These are phyloP conservation scores for Aspergillus coremiiformis DNA, from an alignment of 495 filamentous ascomycete species.

Conservation along the genomic window DNA sequence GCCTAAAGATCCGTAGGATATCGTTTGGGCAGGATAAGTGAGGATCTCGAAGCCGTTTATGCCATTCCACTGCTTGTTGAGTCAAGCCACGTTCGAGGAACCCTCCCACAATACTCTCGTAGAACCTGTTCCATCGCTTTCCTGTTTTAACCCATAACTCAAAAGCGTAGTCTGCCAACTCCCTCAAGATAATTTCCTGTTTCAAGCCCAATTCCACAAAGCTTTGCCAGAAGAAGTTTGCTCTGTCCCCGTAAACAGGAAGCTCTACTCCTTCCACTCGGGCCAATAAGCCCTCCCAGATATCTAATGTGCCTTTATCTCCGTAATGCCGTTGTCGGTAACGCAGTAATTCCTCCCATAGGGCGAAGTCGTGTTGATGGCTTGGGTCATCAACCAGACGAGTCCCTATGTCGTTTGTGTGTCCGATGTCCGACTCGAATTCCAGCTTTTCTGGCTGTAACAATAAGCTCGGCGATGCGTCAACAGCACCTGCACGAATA, in stretches of 20 bases:
- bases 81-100: slow-evolving; percentile 31
- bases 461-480: slow-evolving; percentile 9
- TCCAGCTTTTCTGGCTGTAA: slow-evolving; percentile 30
- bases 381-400: slow-evolving; percentile 49
- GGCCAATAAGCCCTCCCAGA: slow-evolving; percentile 55
- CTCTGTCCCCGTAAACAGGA: slow-evolving; percentile 40
- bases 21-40: slow-evolving; percentile 26
- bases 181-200: slow-evolving; percentile 39
- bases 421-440: slow-evolving; percentile 48
- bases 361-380: slow-evolving; percentile 42
- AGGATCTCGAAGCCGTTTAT: slow-evolving; percentile 30
- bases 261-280: slow-evolving; percentile 36
- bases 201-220: slow-evolving; percentile 46
- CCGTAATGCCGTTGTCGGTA: slow-evolving; percentile 56
- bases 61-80: slow-evolving; percentile 41
- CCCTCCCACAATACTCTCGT: slow-evolving; percentile 42
- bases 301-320: slow-evolving; percentile 46
- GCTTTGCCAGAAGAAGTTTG: slow-evolving; percentile 49
- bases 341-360: slow-evolving; percentile 60
- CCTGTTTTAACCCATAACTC: slow-evolving; percentile 40
- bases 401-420: slow-evolving; percentile 25
- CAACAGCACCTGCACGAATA: neutral
- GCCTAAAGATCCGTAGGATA: slow-evolving; percentile 29
- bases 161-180: slow-evolving; percentile 49
- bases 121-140: slow-evolving; percentile 40